These are phyloP conservation scores for Acmispon strigosus DNA, from an alignment of 306 rosid genomes.

Conservation along the genomic window DNA sequence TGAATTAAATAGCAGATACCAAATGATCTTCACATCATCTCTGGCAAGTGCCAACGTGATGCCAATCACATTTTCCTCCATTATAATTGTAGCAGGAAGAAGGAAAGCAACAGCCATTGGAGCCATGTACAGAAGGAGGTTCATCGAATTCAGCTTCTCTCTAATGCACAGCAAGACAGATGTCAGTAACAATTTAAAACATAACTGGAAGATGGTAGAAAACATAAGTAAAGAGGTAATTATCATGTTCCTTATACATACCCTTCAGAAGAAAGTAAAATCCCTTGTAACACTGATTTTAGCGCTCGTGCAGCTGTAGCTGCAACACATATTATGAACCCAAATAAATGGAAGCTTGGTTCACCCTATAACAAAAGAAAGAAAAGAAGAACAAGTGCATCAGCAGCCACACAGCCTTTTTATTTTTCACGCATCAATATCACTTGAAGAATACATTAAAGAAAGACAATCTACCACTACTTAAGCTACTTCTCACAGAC, in stretches of 20 bases:
- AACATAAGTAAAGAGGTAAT: not conserved
- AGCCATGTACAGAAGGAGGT: constrained; percentile 98
- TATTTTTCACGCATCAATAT: not conserved
- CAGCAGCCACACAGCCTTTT: constrained; percentile 10
- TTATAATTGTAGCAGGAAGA: constrained; percentile 92
- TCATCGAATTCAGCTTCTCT: constrained; percentile 99
- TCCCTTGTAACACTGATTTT: constrained; percentile 91
- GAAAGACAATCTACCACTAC: not conserved
- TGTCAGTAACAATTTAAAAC: constrained; percentile 21
- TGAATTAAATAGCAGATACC: constrained; percentile 94
- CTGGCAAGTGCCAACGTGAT: constrained; percentile 96
- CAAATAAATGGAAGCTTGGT: constrained; percentile 98
- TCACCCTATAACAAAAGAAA: constrained; percentile 62
- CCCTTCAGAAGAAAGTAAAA: constrained; percentile 99
- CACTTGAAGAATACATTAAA: not conserved
- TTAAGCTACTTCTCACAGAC: not conserved
- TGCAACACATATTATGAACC: constrained; percentile 82
- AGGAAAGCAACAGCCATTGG: constrained; percentile 97
- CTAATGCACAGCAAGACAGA: constrained; percentile 33
- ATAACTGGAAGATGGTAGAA: not conserved
- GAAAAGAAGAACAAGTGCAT: constrained; percentile 10
- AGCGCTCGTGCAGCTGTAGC: constrained; percentile 99
- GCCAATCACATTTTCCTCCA: constrained; percentile 98
- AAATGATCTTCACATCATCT: constrained; percentile 87
- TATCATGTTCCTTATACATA: constrained; percentile 22